Percentiles rank a stretch among this genome's conserved stretches.
Conservation (phyloP, 257 asterid genomes). For the Solanum clarkiae region DNA sequence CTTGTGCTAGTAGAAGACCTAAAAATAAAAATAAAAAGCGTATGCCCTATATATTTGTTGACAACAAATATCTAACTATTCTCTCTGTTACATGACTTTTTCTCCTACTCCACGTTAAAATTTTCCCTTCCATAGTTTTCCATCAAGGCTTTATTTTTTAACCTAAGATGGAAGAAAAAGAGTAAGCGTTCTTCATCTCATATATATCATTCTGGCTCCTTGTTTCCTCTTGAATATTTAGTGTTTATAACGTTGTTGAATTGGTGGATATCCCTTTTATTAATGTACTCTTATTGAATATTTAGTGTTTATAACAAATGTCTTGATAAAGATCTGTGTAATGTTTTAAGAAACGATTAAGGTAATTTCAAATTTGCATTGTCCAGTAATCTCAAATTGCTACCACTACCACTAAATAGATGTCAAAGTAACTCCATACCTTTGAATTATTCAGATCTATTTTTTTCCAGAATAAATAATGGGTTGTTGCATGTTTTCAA, state of each 20-base stretch:
- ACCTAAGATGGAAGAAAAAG: background rate
- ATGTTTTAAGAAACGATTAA: background rate
- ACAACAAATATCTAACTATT: background rate
- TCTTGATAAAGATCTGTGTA: background rate
- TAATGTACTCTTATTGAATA: no score
- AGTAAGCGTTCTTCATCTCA: background rate
- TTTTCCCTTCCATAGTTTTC: background rate
- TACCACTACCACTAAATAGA: no score
- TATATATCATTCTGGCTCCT: background rate
- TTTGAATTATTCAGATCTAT: background rate
- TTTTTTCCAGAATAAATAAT: no score
- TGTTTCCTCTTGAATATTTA: background rate
- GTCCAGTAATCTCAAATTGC: background rate
- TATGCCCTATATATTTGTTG: no score
- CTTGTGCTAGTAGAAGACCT: background rate
- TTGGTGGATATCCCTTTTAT: background rate
- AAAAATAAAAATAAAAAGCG: background rate
- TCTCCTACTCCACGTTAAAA: background rate
- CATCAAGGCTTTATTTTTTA: background rate
- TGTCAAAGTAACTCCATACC: no score
- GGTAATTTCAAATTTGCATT: no score
- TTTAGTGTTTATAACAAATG: no score
- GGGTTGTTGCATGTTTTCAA: no score
- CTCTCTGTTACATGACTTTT: background rate
- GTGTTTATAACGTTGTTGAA: background rate